Evolutionary conservation across 225 moss, liverwort and hornwort genomes (phyloP).

Genomic region (Bryoerythrophyllum caledonicum): DNA sequence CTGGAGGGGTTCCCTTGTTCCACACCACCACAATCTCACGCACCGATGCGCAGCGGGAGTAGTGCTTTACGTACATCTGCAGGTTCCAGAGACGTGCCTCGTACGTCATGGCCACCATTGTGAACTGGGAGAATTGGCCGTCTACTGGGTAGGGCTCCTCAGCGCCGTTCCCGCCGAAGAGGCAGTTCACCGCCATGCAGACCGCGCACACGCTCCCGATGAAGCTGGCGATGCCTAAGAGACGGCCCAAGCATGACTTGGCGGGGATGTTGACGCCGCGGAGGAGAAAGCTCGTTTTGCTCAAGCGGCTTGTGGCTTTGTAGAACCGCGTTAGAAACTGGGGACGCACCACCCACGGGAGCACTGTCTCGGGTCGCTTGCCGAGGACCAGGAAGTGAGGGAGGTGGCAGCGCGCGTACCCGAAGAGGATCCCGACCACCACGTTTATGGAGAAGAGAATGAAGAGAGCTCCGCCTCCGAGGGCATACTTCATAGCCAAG

Average conservation of each 20-base stretch:
- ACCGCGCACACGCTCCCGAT: conserved; percentile 46
- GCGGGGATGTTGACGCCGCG: conserved; percentile 28
- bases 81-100: conserved; percentile 93
- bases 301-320: conserved; percentile 57
- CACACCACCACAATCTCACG: conserved; percentile 93
- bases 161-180: conserved; percentile 81
- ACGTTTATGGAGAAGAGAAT: conserved; percentile 45
- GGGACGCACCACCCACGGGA: conserved; percentile 50
- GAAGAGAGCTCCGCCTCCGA: conserved; percentile 52
- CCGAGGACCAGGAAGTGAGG: conserved; percentile 41
- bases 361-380: conserved; percentile 42
- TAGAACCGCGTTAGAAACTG: conserved; percentile 55
- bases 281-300: conserved; percentile 37
- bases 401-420: conserved; percentile 55
- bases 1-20: conserved; percentile 85
- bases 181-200: conserved; percentile 66
- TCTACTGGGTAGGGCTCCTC: conserved; percentile 74
- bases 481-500: conserved; percentile 42
- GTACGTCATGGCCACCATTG: conserved; percentile 93
- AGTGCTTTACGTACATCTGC: conserved; percentile 88
- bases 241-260: conserved; percentile 45
- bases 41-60: conserved; percentile 92
- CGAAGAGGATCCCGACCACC: conserved; percentile 62
- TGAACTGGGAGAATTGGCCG: conserved; percentile 84
- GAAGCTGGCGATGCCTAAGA: conserved; percentile 44